These are phyloP conservation scores for Coemansia guatemalensis DNA, from an alignment of 192 early-diverging fungal genomes.

Conservation along the genomic window DNA sequence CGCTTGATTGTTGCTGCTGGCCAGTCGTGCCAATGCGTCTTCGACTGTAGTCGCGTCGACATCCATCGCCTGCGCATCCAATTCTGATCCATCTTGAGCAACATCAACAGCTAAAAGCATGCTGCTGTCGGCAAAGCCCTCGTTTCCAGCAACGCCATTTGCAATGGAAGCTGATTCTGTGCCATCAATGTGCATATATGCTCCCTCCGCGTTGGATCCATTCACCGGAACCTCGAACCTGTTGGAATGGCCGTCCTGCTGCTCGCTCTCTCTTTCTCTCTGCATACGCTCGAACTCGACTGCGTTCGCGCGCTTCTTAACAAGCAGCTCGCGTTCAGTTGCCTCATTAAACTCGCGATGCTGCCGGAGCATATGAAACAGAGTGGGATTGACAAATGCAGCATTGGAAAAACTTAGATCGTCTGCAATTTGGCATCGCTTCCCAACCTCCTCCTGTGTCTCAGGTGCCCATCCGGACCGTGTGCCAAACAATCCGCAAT, in stretches of 20 bases:
- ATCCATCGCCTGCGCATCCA: slow-evolving; percentile 36
- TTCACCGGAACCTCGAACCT: neutral
- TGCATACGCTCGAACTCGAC: slow-evolving; percentile 34
- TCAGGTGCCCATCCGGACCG: slow-evolving; percentile 45
- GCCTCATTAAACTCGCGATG: slow-evolving; percentile 57
- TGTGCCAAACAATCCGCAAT: slow-evolving; percentile 36
- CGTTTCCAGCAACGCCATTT: slow-evolving; percentile 1
- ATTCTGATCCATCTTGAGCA: slow-evolving; percentile 5
- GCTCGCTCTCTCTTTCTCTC: slow-evolving; percentile 14
- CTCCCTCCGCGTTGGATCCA: neutral
- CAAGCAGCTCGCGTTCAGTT: slow-evolving; percentile 49
- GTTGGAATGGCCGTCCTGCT: neutral
- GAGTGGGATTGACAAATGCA: slow-evolving; percentile 53
- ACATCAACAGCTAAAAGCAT: slow-evolving; percentile 26
- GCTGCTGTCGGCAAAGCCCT: slow-evolving; percentile 9
- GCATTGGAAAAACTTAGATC: slow-evolving; percentile 54
- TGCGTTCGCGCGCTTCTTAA: slow-evolving; percentile 45
- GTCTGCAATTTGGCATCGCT: slow-evolving; percentile 45
- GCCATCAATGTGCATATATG: neutral
- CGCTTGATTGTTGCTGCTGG: slow-evolving; percentile 1
- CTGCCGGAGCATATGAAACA: slow-evolving; percentile 56
- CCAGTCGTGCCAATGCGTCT: slow-evolving; percentile 48
- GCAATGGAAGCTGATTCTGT: neutral
- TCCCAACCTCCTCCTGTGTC: slow-evolving; percentile 26
- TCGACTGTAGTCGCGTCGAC: slow-evolving; percentile 42